phyloP scores from a whole-genome alignment of 495 filamentous ascomycete genomes.

The Aspergillus biplanus region DNA sequence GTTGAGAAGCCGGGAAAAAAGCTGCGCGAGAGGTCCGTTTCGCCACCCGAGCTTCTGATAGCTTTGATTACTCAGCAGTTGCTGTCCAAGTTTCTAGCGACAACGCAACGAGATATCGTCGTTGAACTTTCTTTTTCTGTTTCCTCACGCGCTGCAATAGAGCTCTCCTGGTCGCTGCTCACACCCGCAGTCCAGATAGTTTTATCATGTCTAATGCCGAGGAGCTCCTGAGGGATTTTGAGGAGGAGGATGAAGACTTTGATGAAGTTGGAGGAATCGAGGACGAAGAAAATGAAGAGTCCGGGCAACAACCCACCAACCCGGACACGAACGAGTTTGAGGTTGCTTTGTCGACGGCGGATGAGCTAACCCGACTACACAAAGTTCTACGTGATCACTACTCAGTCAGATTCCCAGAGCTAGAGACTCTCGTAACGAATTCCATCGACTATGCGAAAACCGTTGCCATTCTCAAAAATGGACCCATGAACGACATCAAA shows the following conservation, averaged over 20 bases:
- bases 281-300: slow-evolving; percentile 28
- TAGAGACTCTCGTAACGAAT: slow-evolving; percentile 91
- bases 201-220: slow-evolving; percentile 49
- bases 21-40: slow-evolving; percentile 28
- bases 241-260: slow-evolving; percentile 42
- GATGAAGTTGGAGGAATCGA: slow-evolving; percentile 35
- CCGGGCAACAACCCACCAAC: slow-evolving; percentile 33
- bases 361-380: slow-evolving; percentile 90
- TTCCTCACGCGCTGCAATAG: too few relatives aligned
- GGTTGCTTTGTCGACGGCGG: slow-evolving; percentile 87
- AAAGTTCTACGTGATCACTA: slow-evolving; percentile 97
- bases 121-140: background rate
- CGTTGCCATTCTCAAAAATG: slow-evolving; percentile 91
- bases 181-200: background rate
- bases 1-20: slow-evolving; percentile 7
- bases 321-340: slow-evolving; percentile 80
- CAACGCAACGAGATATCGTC: slow-evolving; percentile 12
- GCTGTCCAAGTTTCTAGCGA: background rate
- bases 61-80: slow-evolving; percentile 31
- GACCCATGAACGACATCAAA: slow-evolving; percentile 89
- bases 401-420: slow-evolving; percentile 88
- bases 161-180: background rate
- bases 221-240: slow-evolving; percentile 51
- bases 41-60: slow-evolving; percentile 24
- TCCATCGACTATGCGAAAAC: slow-evolving; percentile 95